These are phyloP conservation scores for Rhizopogon sp. DNA, from an alignment of 768 basidiomycete species.

Conservation along the genomic window DNA sequence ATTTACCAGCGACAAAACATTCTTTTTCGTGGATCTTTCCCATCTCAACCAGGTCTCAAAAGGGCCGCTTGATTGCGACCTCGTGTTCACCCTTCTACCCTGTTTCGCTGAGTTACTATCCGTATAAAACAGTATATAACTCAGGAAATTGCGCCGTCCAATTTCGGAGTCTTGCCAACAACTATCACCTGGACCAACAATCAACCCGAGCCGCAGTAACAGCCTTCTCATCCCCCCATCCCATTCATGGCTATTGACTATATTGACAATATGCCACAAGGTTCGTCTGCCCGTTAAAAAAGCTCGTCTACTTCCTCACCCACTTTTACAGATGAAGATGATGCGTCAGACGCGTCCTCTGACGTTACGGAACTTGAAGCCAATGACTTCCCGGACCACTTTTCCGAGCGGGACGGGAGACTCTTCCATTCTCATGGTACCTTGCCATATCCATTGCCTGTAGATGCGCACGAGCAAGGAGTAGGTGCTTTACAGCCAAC, in stretches of 20 bases:
- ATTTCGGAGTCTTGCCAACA: slow-evolving; percentile 32
- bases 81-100: slow-evolving; percentile 32
- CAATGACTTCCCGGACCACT: slow-evolving; percentile 58
- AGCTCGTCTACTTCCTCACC: neutral
- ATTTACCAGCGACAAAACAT: slow-evolving; percentile 9
- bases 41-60: slow-evolving; percentile 20
- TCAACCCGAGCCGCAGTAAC: slow-evolving; percentile 13
- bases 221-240: slow-evolving; percentile 1
- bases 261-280: slow-evolving; percentile 18
- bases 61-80: slow-evolving; percentile 29
- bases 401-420: slow-evolving; percentile 50
- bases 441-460: slow-evolving; percentile 69
- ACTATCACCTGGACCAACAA: slow-evolving; percentile 26
- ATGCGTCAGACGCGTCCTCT: slow-evolving; percentile 37
- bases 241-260: slow-evolving; percentile 25
- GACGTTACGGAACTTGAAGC: slow-evolving; percentile 40
- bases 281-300: neutral
- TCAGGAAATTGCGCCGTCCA: slow-evolving; percentile 32
- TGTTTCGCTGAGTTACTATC: slow-evolving; percentile 36
- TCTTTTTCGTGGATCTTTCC: slow-evolving; percentile 13
- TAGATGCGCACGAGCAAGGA: slow-evolving; percentile 63
- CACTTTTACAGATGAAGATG: slow-evolving; percentile 24
- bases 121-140: slow-evolving; percentile 34
- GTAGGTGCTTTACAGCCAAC: slow-evolving; percentile 33
- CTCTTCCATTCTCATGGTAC: slow-evolving; percentile 64